Evolutionary conservation across 208 protist species (phyloP).

Genomic region (Blechomonas ayalai): DNA sequence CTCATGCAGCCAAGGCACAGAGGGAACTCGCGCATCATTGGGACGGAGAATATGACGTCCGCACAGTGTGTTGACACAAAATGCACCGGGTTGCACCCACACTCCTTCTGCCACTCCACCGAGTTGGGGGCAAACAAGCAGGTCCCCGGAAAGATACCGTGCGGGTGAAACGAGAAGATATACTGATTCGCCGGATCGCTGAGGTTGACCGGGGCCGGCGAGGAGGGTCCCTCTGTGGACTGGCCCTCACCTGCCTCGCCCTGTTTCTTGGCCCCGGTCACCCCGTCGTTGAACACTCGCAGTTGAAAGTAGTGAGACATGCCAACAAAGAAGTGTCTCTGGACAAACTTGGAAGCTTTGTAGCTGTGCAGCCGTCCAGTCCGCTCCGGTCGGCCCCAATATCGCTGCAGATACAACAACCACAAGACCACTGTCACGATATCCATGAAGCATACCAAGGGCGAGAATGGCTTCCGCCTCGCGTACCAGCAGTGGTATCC

Average conservation of each 20-base stretch:
- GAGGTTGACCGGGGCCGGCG: constrained; percentile 23
- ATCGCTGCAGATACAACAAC: constrained; percentile 59
- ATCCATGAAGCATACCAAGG: constrained; percentile 30
- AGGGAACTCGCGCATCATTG: constrained; percentile 52
- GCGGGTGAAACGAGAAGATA: constrained; percentile 66
- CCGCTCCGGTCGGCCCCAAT: constrained; percentile 38
- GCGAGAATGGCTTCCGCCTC: constrained; percentile 20
- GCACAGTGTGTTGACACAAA: constrained; percentile 45
- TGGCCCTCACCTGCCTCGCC: constrained; percentile 5
- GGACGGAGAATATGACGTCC: constrained; percentile 55
- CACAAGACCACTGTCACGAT: constrained; percentile 38
- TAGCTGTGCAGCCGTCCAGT: constrained; percentile 40
- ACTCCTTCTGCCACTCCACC: constrained; percentile 20
- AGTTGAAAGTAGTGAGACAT: constrained; percentile 58
- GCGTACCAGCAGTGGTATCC: constrained; percentile 42
- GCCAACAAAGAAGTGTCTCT: constrained; percentile 43
- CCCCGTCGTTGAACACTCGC: constrained; percentile 15
- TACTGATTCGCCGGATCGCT: constrained; percentile 53
- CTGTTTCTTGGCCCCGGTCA: background rate
- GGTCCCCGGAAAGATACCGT: constrained; percentile 68
- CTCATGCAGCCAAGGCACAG: constrained; percentile 29
- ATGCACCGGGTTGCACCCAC: constrained; percentile 25
- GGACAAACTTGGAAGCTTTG: constrained; percentile 25
- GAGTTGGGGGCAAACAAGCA: constrained; percentile 31
- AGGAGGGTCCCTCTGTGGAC: background rate